phyloP scores from a whole-genome alignment of 73 alveolate genomes.

The Paramecium bursaria region DNA sequence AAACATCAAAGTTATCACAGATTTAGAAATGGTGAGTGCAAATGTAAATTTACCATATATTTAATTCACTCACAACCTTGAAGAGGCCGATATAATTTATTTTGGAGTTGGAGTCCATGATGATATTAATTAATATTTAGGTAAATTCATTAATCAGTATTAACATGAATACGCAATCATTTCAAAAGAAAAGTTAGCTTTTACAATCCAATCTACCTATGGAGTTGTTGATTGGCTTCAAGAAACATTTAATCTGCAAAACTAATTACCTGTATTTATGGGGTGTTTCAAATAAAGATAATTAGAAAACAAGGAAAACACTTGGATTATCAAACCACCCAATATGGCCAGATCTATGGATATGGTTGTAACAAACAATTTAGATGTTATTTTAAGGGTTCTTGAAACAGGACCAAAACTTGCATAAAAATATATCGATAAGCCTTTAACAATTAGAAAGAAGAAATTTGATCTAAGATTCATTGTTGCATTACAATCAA shows the following conservation, averaged over 20 bases:
- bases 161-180: slow-evolving; percentile 91
- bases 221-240: slow-evolving; percentile 79
- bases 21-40: slow-evolving; percentile 81
- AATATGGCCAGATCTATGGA: slow-evolving; percentile 95
- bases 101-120: slow-evolving; percentile 80
- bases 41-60: slow-evolving; percentile 79
- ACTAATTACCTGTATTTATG: slow-evolving; percentile 89
- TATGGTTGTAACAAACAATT: slow-evolving; percentile 86
- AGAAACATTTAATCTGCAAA: slow-evolving; percentile 85
- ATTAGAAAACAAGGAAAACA: slow-evolving; percentile 81
- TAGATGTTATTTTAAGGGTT: slow-evolving; percentile 85
- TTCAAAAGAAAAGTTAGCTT: slow-evolving; percentile 86
- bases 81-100: slow-evolving; percentile 86
- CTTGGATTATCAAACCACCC: slow-evolving; percentile 95
- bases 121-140: slow-evolving; percentile 70
- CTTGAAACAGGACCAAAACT: slow-evolving; percentile 98
- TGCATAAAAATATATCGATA: slow-evolving; percentile 87
- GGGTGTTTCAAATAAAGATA: slow-evolving; percentile 89
- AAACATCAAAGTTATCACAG: slow-evolving; percentile 82
- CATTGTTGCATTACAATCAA: slow-evolving; percentile 86
- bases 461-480: slow-evolving; percentile 93
- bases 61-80: slow-evolving; percentile 74
- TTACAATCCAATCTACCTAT: slow-evolving; percentile 76
- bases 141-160: slow-evolving; percentile 85
- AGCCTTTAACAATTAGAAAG: slow-evolving; percentile 79